Evolutionary conservation across 805 yeast species (phyloP).

Genomic region (Candida orba): DNA sequence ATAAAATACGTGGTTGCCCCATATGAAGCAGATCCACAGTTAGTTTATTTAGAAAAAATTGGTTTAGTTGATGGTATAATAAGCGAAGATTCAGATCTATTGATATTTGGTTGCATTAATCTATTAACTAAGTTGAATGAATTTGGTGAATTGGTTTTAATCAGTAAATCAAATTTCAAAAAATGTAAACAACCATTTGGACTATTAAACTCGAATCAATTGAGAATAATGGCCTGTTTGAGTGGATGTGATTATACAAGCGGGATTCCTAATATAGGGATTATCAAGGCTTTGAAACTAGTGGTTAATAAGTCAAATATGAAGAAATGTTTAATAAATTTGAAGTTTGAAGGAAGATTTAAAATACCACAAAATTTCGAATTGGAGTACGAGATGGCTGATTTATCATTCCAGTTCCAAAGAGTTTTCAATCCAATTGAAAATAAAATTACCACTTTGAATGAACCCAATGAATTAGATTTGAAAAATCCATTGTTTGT

Average conservation of each 20-base stretch:
- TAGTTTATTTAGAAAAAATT: constrained; percentile 76
- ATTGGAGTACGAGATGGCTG: constrained; percentile 58
- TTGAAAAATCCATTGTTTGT: constrained; percentile 22
- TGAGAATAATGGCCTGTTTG: constrained; percentile 72
- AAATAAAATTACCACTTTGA: constrained; percentile 47
- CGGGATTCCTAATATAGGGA: constrained; percentile 78
- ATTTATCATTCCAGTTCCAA: constrained; percentile 75
- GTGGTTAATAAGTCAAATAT: constrained; percentile 45
- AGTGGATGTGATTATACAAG: constrained; percentile 97
- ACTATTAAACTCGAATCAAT: constrained; percentile 44
- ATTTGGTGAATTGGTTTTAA: constrained; percentile 59
- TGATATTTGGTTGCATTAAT: constrained; percentile 75
- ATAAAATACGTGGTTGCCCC: constrained; percentile 89
- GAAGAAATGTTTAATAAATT: constrained; percentile 47
- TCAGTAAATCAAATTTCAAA: constrained; percentile 48
- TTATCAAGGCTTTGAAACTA: constrained; percentile 62
- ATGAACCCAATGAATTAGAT: constrained; percentile 40
- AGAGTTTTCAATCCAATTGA: constrained; percentile 70
- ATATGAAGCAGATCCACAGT: constrained; percentile 95
- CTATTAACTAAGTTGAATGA: constrained; percentile 80
- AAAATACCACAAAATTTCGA: constrained; percentile 50
- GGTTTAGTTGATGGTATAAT: constrained; percentile 80
- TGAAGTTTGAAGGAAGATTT: constrained; percentile 54
- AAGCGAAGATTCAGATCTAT: constrained; percentile 90
- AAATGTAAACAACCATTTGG: constrained; percentile 44